Base-by-base conservation (phyloP, 2,329 filamentous ascomycete genomes). In the Aspergillus sp. region DNA sequence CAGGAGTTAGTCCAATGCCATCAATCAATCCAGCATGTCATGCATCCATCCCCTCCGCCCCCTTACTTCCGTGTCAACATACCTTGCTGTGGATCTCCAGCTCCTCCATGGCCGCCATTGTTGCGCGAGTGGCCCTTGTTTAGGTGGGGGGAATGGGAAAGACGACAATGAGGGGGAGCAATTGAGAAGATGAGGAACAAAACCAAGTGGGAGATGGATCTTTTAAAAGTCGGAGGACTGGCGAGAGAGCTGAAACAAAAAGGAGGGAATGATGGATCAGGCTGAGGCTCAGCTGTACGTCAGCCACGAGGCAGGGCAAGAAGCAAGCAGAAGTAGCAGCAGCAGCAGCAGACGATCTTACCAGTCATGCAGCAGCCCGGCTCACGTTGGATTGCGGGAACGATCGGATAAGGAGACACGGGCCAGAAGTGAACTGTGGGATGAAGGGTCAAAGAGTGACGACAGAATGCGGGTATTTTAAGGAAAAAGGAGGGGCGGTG, bases 21-120 rank as follows among this genome's bases (percentile, higher is more conserved):
- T 36, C 32, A 36, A 2, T 36, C 32, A 36, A 36, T 36, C 13
- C 5, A 10, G 32, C 32, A 11, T 36, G 32, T 36, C 32, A 36
- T 36, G 32, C 11, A 36, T 36, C 32, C 32, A 36, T 36, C 32
- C 32, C 32, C 32, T 36, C 32, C 32, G 5, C 10, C 32, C 55
- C 57, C 82, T 44, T 44, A 13, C 41, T 68, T 84, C 32, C 6
- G 10, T 36, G 32, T 36, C 32, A 36, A 36, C 32, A 36, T 36
- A 95, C 94, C 88, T 96, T 96, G 87, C 92, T 96, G 79, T 97
- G 94, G 68, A 99, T 91, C 78, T 98, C 92, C 68, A 99, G 84
- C 81, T 96, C 91, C 82, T 99, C 95, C 83, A 98, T 96, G 73
- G 91, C 92, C 62, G 91, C 92, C 93, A 96, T 96, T 60, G 51